Evolutionary conservation across 78 protist genomes (phyloP), one percentile per base, ranked within the genome.

Genomic region (Capsaspora owczarzaki): DNA sequence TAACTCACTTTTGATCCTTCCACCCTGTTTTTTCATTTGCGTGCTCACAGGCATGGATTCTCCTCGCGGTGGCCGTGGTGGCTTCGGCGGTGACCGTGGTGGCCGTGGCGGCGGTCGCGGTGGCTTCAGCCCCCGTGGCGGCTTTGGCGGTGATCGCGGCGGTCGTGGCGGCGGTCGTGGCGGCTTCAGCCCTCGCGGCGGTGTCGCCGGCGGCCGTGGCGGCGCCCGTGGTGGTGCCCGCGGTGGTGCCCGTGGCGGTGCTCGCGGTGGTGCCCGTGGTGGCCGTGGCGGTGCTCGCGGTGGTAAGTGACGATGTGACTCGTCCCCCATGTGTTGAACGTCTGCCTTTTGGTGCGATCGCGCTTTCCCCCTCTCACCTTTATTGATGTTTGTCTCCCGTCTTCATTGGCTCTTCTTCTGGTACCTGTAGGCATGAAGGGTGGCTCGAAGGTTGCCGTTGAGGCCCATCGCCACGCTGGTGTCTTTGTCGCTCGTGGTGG

Each of bases 401-500:
- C 4, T 31, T 38, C 37, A 22, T 31, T 31, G 37, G 37, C 37
- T 38, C 23, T 38, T 38, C 35, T 68, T 68, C 37, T 29, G 19
- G n/a, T 6, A 29, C n/a, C 14, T 29, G n/a, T 20, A 23, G 98
- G 95, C 14, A 63, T 53, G 68, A 35, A 41, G 35, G 91, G 95
- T 20, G 98, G 96, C 14, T 81, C 90, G 72, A 94, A 93, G 92
- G 97, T 93, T 27, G 70, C 89, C 27, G 75, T 94, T 41, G 95
- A 88, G 82, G 99, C 97, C 29, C 99, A 95, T 56, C 87, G 99
- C 38, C 91, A 86, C 82, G 82, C 29, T 27, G 96, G 93, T 72
- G 93, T 98, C 56, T 98, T 86, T 86, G 51, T 98, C 25, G 96
- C 94, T 12, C 82, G 83, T 43, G n/a, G n/a, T n/a, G 89, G 95